Base-by-base conservation (phyloP, 129 eudicot genomes). In the carrot (Daucus carota) region DNA sequence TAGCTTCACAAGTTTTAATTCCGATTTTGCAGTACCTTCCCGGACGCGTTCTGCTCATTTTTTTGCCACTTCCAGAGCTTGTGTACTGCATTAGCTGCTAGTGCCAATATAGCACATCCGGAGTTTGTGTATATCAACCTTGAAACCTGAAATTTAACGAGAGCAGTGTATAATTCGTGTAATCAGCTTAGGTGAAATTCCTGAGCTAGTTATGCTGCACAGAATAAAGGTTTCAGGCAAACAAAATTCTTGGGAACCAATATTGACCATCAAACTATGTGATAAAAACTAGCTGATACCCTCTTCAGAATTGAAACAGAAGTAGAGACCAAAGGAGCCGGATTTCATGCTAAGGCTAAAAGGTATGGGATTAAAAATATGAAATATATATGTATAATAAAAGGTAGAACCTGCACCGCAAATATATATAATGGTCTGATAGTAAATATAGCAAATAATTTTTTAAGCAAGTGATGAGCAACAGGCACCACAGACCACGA, bases 51-150 rank as follows among this genome's bases (percentile, higher is more conserved):
- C 20, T 83, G 81, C 11, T 90, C 96, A 75, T 75, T 86, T 75
- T 81, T 85, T 54, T 76, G 93, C 93, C 93, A 90, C 79, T 81
- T 86, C 93, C 93, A 90, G 60, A 90, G 81, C 72, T 88, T 90
- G 90, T 88, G 93, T 1, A 88, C 91, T 66, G 93, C 96, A 70
- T 90, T 86, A 26, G 93, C 84, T 52, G 85, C 87, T 77, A 90
- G 78, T 63, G 96, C 96, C 85, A 88, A 79, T 44, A 90, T 81
- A 76, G 86, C 89, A 73, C 73, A 16, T 28, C 93, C 96, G 5
- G 91, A 84, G 76, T 90, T 90, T 28, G 90, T 88, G 80, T 90
- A 90, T 16, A 86, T 81, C 81, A 90, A 80, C 76, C 93, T 86
- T 68, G 91, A 74, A 74, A 90, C 87, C 96, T 88, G 83, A 68